Evolutionary conservation across 257 asterid species (phyloP), one percentile per base, ranked within the genome.

Genomic region (Osmanthus fragrans): DNA sequence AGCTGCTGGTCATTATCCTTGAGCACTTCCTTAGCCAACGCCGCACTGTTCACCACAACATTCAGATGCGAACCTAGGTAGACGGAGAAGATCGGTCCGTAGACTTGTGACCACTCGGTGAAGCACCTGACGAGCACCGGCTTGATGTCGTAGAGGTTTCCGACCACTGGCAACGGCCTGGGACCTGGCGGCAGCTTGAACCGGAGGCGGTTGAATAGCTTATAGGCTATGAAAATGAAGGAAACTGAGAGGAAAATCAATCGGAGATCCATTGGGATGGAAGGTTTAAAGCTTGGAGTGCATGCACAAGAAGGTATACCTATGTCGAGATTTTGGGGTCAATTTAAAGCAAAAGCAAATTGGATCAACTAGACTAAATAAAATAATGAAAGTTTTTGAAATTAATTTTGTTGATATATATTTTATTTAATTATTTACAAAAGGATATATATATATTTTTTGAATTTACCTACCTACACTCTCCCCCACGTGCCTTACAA

Each of bases 131-230:
- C 82, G 72, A 81, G 72, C 49, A 84, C 71, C 1, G 85, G 76
- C 4, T 69, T 49, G 54, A 84, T 60, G 79, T 33, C 70, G 56
- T 75, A 81, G 3, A 81, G 78, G 76, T 84, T 84, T 8, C 88
- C 88, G 30, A 81, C 72, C 13, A 84, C 76, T 12, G 88, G 88
- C 47, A 80, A 36, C 11, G 83, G 83, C 49, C 83, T 78, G 0
- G 88, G 88, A 1, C 88, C 88, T 0, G 88, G 88, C 0, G 88
- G 88, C 0, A 84, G 80, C 65, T 84, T 84, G 79, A 67, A 83
- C 3, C 92, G 89, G 79, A 87, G 73, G 19, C 84, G 81, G 21
- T 66, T 82, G 74, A 76, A 83, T 37, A 91, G 83, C 32, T 82
- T 82, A 89, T 88, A 88, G 72, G 75, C 80, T 33, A 83, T 56